Conservation (phyloP, 305 asterid genomes). For the Coffea humblotiana region DNA sequence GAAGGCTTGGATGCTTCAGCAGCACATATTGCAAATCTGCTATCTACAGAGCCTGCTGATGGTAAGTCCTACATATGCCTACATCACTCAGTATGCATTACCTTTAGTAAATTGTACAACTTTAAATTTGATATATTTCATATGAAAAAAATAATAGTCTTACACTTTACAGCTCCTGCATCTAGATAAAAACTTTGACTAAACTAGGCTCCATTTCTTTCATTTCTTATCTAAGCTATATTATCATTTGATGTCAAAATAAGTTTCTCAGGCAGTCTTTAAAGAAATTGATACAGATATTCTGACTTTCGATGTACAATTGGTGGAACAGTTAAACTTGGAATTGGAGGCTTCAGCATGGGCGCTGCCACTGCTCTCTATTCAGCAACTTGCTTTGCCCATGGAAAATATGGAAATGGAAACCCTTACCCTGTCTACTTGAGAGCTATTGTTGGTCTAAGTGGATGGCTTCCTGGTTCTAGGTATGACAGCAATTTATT, state of each 20-base stretch:
- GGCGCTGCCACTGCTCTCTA: conserved; percentile 93
- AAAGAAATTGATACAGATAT: not conserved
- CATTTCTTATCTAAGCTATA: not conserved
- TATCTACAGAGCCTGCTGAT: conserved; percentile 90
- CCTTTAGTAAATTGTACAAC: not conserved
- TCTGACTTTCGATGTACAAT: not conserved
- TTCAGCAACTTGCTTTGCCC: conserved; percentile 90
- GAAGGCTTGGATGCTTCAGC: conserved; percentile 93
- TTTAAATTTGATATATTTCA: not conserved
- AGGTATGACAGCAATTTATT: conserved; percentile 41
- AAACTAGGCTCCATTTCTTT: not conserved
- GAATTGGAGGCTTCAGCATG: conserved; percentile 97
- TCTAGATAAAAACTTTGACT: not conserved
- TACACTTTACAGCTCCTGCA: not conserved
- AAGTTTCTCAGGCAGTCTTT: not conserved
- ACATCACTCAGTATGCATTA: not conserved
- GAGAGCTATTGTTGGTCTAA: conserved; percentile 74
- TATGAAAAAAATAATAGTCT: not conserved
- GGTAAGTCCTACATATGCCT: conserved; percentile 36
- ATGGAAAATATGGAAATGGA: conserved; percentile 84
- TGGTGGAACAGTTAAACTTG: conserved; percentile 72
- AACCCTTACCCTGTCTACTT: conserved; percentile 73
- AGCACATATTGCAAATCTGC: conserved; percentile 83
- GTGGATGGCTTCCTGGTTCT: conserved; percentile 97
- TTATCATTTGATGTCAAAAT: not conserved